Conservation (phyloP, 441 rosid species). For the Daphne laureola region DNA sequence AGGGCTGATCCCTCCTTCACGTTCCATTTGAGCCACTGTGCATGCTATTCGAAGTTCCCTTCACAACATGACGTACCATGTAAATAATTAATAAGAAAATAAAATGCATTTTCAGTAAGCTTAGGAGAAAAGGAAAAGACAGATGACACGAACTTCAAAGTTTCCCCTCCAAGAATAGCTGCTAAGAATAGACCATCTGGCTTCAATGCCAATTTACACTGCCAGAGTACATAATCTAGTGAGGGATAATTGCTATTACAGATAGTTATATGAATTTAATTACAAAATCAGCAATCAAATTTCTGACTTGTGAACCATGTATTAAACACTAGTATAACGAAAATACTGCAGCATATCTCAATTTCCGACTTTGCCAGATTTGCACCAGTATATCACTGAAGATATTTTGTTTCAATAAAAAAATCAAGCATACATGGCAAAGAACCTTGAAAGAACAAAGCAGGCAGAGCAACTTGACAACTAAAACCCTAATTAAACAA, state of each 20-base stretch:
- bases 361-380: too few relatives aligned
- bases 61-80: conserved; percentile 12
- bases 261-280: conserved; percentile 10
- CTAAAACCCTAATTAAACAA: too few relatives aligned
- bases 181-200: conserved; percentile 98
- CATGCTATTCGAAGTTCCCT: conserved; percentile 97
- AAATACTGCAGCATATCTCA: too few relatives aligned
- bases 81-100: conserved; percentile 2
- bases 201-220: conserved; percentile 93
- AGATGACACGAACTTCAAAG: conserved; percentile 56
- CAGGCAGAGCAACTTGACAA: too few relatives aligned
- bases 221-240: conserved; percentile 20
- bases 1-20: conserved; percentile 99
- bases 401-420: too few relatives aligned
- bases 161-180: conserved; percentile 99
- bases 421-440: too few relatives aligned
- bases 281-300: conserved; percentile 2
- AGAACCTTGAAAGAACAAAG: too few relatives aligned
- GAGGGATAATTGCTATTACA: conserved; percentile 15
- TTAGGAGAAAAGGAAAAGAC: conserved; percentile 14
- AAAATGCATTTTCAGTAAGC: conserved; percentile 2
- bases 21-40: conserved; percentile 99
- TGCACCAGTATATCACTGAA: too few relatives aligned
- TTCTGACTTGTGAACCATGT: not conserved
- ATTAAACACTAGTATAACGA: too few relatives aligned